phyloP scores from a whole-genome alignment of 2,329 filamentous ascomycete species.

The Lachnellula willkommii region DNA sequence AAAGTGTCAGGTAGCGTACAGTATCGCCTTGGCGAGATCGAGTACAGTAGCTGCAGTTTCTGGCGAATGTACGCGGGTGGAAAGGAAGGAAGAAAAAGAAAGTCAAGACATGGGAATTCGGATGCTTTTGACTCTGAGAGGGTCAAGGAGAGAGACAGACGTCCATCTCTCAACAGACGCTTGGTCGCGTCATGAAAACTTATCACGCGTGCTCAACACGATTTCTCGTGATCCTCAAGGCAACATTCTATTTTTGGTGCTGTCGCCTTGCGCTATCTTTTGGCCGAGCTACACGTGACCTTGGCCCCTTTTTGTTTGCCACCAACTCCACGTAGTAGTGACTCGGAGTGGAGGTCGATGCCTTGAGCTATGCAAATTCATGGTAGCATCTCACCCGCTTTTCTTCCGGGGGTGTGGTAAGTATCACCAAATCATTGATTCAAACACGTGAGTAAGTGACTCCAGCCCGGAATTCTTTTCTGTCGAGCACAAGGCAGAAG shows the following conservation, averaged over 20 bases:
- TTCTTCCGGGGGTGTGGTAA: no score
- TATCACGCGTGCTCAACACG: constrained; percentile 9
- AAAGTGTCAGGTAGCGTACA: no score
- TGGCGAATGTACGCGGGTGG: no score
- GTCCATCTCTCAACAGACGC: background rate
- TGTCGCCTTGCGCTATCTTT: background rate
- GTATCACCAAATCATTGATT: no score
- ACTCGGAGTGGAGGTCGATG: no score
- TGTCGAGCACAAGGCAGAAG: no score
- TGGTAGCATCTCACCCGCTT: no score
- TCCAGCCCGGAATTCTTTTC: no score
- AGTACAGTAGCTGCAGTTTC: background rate
- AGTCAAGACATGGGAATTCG: constrained; percentile 1
- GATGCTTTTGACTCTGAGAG: constrained; percentile 1
- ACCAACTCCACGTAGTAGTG: background rate
- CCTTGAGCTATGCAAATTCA: no score
- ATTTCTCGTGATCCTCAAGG: constrained; percentile 9
- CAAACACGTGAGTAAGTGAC: no score
- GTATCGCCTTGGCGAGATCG: no score
- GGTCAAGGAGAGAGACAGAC: background rate
- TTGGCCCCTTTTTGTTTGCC: background rate
- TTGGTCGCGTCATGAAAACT: constrained; percentile 1
- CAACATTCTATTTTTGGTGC: background rate
- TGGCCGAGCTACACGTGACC: background rate
- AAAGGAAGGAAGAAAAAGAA: background rate